A percentile compares a stretch with the other conserved stretches of the same genome.
These are phyloP conservation scores for Chaetomidium leptoderma DNA, from an alignment of 495 filamentous ascomycete species.

Conservation along the genomic window DNA sequence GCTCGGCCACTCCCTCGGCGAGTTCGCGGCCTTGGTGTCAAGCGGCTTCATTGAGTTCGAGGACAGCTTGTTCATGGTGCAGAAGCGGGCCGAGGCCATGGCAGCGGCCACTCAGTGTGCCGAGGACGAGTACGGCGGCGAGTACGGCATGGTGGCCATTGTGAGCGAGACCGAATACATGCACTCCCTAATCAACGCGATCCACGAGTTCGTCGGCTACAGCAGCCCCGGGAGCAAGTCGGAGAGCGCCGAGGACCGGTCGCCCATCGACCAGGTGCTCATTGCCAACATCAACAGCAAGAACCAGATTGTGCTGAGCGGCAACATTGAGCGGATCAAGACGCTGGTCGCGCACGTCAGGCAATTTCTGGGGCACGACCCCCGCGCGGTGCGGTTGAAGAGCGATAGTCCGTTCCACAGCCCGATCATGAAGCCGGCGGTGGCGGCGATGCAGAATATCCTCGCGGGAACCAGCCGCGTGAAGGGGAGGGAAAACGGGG, in stretches of 20 bases:
- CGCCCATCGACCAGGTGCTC: constrained; percentile 77
- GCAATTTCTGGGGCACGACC: constrained; percentile 91
- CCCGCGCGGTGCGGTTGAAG: constrained; percentile 79
- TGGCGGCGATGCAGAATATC: constrained; percentile 62
- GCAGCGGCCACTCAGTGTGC: constrained; percentile 65
- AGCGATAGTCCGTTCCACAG: constrained; percentile 92
- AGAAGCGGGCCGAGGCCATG: constrained; percentile 80
- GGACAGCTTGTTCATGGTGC: constrained; percentile 74
- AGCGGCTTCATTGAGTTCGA: constrained; percentile 70
- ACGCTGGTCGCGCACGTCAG: constrained; percentile 82
- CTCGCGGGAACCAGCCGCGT: constrained; percentile 51
- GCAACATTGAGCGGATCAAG: constrained; percentile 78
- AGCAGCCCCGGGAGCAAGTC: constrained; percentile 58
- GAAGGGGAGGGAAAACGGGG: constrained; percentile 40
- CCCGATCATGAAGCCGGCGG: constrained; percentile 84
- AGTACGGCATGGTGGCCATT: constrained; percentile 91
- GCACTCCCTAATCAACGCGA: constrained; percentile 59
- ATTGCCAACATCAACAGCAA: constrained; percentile 95
- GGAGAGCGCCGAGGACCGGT: constrained; percentile 60
- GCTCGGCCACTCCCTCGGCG: constrained; percentile 90
- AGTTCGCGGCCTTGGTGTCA: constrained; percentile 86
- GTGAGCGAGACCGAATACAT: constrained; percentile 79
- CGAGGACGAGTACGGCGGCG: constrained; percentile 58
- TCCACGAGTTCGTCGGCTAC: constrained; percentile 76
- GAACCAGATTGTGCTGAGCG: constrained; percentile 93